Base-by-base conservation (phyloP, 75 land plant species). In the Selaginella tamariscina region DNA sequence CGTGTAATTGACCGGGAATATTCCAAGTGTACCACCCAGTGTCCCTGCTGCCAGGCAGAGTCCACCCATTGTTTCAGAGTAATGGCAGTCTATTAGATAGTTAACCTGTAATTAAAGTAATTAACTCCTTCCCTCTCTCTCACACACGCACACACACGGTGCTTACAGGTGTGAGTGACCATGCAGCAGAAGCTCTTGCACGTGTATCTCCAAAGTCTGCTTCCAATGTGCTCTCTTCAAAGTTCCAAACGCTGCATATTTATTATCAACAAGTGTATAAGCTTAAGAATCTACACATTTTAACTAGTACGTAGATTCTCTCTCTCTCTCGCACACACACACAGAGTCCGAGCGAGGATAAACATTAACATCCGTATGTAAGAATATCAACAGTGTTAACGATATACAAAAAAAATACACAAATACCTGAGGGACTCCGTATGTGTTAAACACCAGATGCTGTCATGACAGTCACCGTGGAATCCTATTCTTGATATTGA, bases 21-120 rank as follows among this genome's bases (percentile, higher is more conserved):
- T 87, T 15, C 98, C 98, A 20, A 94, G 28, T 0, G 85, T 78
- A 9, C 98, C 98, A 39, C 77, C 66, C 64, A 78, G 77, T 31
- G 84, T 94, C 29, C 98, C 98, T 21, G 97, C 98, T 65, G 85
- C 80, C 56, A 85, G 83, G 91, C 91, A 90, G 26, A 94, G 75
- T 0, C 60, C 63, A 30, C 85, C 88, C 23, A 70, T 76, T 15
- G 71, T 63, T 26, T 39, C 64, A 0, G 86, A 79, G 64, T 84
- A 87, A 70, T 85, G 79, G 64, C 98, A 94, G 65, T 87, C 83
- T n/a, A 94, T 85, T 69, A 94, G 80, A 72, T 90, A 94, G 56
- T 94, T 87, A 55, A 94, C 87, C 98, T 94, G 82, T 64, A 26
- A 13, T n/a, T n/a, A n/a, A n/a, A n/a, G n/a, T n/a, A n/a, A n/a